phyloP scores from a whole-genome alignment of 768 basidiomycete species.

The Paxillus involutus region DNA sequence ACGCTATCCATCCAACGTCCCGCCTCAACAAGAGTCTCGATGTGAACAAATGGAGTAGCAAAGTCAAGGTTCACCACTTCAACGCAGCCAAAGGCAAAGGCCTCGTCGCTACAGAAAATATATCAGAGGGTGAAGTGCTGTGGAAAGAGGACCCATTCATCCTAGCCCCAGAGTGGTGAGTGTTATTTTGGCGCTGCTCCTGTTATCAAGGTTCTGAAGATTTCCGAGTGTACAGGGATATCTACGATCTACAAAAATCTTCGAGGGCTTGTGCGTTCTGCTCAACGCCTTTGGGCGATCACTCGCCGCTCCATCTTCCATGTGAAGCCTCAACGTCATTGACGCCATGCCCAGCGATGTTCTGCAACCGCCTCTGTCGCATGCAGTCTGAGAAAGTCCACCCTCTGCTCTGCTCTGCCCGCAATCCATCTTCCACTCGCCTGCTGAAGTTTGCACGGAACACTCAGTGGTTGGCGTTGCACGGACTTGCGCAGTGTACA shows the following conservation, averaged over 20 bases:
- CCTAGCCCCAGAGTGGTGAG: constrained; percentile 79
- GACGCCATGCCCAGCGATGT: constrained; percentile 57
- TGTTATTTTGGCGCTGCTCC: constrained; percentile 5
- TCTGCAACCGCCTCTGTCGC: constrained; percentile 81
- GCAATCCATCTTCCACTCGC: constrained; percentile 67
- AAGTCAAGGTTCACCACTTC: constrained; percentile 68
- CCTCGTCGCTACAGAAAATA: constrained; percentile 66
- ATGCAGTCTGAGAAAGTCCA: constrained; percentile 63
- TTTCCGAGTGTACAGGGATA: constrained; percentile 51
- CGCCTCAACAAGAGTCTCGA: constrained; percentile 64
- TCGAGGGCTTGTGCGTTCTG: constrained; percentile 72
- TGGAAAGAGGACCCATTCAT: constrained; percentile 88
- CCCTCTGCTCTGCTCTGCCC: constrained; percentile 69
- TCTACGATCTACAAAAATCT: constrained; percentile 64
- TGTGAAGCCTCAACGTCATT: constrained; percentile 50
- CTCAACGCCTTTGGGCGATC: constrained; percentile 56
- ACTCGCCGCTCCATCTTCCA: constrained; percentile 45
- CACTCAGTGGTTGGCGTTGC: constrained; percentile 67
- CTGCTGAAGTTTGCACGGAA: constrained; percentile 60
- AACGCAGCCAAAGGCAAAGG: constrained; percentile 78
- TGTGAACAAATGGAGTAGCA: constrained; percentile 57
- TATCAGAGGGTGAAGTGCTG: constrained; percentile 69
- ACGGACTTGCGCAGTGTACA: constrained; percentile 69
- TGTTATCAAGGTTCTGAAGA: no score
- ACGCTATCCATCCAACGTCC: constrained; percentile 54